These are phyloP conservation scores for Triglochin maritima DNA, from an alignment of 106 monocot species.

Conservation along the genomic window DNA sequence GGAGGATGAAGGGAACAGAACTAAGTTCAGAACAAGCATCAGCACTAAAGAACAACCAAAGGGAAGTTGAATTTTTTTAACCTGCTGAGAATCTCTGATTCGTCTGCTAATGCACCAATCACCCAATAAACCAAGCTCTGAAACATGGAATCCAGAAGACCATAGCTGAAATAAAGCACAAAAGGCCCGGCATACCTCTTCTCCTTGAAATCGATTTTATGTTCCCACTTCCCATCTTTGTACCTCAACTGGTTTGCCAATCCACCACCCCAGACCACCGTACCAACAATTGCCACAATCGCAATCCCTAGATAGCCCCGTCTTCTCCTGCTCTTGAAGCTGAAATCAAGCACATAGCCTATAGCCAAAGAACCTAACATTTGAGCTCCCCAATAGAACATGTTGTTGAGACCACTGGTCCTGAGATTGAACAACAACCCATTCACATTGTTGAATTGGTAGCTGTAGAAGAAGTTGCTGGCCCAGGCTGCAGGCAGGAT, in stretches of 20 bases:
- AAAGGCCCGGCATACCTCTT: slow-evolving; percentile 63
- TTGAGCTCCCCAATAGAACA: slow-evolving; percentile 96
- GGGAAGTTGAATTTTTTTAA: not conserved
- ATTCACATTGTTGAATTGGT: slow-evolving; percentile 98
- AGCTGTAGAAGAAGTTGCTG: slow-evolving; percentile 97
- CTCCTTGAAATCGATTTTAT: slow-evolving; percentile 54
- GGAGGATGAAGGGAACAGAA: no score
- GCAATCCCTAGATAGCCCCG: slow-evolving; percentile 63
- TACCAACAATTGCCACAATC: slow-evolving; percentile 46
- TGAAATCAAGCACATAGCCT: slow-evolving; percentile 65
- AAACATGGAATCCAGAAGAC: slow-evolving; percentile 81
- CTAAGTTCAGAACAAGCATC: not conserved
- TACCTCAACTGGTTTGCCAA: slow-evolving; percentile 71
- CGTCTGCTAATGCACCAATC: slow-evolving; percentile 64
- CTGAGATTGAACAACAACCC: slow-evolving; percentile 68
- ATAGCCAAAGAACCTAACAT: slow-evolving; percentile 72
- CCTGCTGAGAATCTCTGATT: slow-evolving; percentile 73
- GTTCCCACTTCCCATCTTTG: slow-evolving; percentile 27
- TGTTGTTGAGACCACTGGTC: slow-evolving; percentile 83
- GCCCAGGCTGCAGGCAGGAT: slow-evolving; percentile 81
- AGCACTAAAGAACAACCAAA: not conserved
- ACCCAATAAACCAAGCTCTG: slow-evolving; percentile 84
- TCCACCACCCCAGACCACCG: slow-evolving; percentile 80
- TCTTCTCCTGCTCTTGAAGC: slow-evolving; percentile 40
- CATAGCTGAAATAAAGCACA: slow-evolving; percentile 74